These are phyloP conservation scores for Talaromyces albobiverticillius DNA, from an alignment of 2,329 filamentous ascomycete genomes.

Conservation along the genomic window DNA sequence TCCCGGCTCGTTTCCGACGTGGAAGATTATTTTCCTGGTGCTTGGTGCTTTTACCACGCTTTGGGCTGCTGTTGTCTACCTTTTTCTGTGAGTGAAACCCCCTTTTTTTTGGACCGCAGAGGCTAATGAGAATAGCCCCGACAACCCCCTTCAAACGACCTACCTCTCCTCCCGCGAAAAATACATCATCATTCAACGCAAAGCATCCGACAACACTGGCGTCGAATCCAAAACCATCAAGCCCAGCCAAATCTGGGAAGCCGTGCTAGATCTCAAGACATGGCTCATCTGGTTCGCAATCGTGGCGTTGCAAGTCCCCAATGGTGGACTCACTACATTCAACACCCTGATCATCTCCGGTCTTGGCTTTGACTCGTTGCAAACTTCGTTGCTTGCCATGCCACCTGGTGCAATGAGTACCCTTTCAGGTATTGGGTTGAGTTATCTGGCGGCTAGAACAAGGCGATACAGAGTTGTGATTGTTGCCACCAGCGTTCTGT, in stretches of 20 bases:
- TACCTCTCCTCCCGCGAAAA: background rate
- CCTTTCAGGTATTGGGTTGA: background rate
- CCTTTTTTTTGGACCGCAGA: too few species aligned
- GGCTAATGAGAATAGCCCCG: background rate
- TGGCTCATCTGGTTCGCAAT: constrained; percentile 8
- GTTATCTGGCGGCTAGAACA: constrained; percentile 2
- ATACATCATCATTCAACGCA: constrained; percentile 8
- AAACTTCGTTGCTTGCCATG: constrained; percentile 4
- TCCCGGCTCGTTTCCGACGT: background rate
- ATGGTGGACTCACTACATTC: constrained; percentile 8
- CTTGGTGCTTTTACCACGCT: background rate
- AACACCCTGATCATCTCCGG: constrained; percentile 8
- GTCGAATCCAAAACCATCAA: constrained; percentile 9
- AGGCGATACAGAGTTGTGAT: background rate
- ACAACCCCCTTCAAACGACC: constrained; percentile 1
- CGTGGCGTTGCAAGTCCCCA: constrained; percentile 3
- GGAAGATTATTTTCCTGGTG: constrained; percentile 7
- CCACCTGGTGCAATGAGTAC: constrained; percentile 5
- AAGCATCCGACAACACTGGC: constrained; percentile 5
- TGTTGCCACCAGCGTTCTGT: constrained; percentile 1
- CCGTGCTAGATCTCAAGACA: background rate
- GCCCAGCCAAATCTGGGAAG: background rate
- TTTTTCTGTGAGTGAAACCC: background rate
- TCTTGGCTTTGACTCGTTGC: background rate
- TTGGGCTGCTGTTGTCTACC: background rate